phyloP scores from a whole-genome alignment of 2,329 filamentous ascomycete genomes.

The Coccinonectria pachysandricola region DNA sequence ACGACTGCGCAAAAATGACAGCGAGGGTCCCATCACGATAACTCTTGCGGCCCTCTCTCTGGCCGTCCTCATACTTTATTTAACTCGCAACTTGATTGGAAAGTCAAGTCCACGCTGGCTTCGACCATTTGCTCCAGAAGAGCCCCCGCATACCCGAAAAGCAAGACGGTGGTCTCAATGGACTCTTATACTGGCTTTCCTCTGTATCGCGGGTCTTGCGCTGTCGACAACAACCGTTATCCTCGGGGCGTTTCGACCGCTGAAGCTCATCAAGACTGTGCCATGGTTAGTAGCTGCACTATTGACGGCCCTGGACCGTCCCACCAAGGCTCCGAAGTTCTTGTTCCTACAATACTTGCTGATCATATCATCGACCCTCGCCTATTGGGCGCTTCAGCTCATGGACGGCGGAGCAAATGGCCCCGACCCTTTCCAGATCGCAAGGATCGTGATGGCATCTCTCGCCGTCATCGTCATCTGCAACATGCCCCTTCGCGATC shows the following conservation, averaged over 20 bases:
- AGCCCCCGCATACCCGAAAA: conserved; percentile 12
- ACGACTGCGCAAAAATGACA: no score
- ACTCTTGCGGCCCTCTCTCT: conserved; percentile 17
- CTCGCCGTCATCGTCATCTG: conserved; percentile 22
- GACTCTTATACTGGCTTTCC: conserved; percentile 25
- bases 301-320: conserved; percentile 28
- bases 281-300: conserved; percentile 31
- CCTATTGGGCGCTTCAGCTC: conserved; percentile 21
- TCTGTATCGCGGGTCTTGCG: conserved; percentile 25
- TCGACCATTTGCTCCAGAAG: conserved; percentile 33
- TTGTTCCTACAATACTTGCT: conserved; percentile 29
- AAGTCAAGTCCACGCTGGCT: conserved; percentile 34
- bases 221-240: conserved; percentile 23
- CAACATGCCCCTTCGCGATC: conserved; percentile 28
- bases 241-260: conserved; percentile 16
- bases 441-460: conserved; percentile 13
- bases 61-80: conserved; percentile 20
- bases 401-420: conserved; percentile 13
- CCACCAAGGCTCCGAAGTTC: conserved; percentile 31
- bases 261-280: conserved; percentile 23
- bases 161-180: conserved; percentile 28
- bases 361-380: conserved; percentile 22
- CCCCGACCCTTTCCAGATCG: conserved; percentile 14
- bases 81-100: conserved; percentile 14
- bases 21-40: conserved; percentile 14